These are phyloP conservation scores for Mariannaea sp. DNA, from an alignment of 2,329 filamentous ascomycete genomes.

Conservation along the genomic window DNA sequence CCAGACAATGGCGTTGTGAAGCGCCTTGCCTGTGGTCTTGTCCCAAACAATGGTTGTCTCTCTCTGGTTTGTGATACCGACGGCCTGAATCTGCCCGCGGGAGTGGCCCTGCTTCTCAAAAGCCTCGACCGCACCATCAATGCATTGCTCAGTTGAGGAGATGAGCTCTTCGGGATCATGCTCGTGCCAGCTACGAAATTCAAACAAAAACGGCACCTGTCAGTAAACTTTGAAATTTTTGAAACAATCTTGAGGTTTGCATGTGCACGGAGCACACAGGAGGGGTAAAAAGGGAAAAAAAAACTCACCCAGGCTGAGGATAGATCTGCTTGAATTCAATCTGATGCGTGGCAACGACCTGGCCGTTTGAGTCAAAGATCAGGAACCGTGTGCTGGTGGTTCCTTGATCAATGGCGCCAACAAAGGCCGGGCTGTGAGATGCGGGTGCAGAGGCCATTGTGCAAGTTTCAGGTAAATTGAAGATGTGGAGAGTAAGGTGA, in stretches of 20 bases:
- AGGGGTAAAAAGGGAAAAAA: not conserved
- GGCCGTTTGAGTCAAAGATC: constrained; percentile 73
- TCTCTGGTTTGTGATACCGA: constrained; percentile 84
- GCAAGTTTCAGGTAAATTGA: constrained; percentile 27
- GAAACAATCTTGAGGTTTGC: too few species aligned
- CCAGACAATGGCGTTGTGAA: constrained; percentile 85
- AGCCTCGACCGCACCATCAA: constrained; percentile 71
- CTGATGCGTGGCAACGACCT: constrained; percentile 74
- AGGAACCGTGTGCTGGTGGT: constrained; percentile 80
- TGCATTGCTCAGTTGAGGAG: constrained; percentile 73
- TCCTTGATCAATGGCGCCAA: constrained; percentile 80
- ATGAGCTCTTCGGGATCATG: constrained; percentile 79
- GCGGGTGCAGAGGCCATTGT: constrained; percentile 42
- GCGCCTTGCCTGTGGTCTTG: constrained; percentile 72
- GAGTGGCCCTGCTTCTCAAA: constrained; percentile 72
- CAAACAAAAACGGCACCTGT: not conserved
- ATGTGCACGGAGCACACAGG: too few species aligned
- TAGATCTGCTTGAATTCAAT: constrained; percentile 77
- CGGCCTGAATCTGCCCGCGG: constrained; percentile 69
- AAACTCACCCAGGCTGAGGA: constrained; percentile 71
- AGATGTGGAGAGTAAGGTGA: too few species aligned
- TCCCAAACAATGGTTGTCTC: constrained; percentile 85
- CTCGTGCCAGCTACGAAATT: constrained; percentile 72
- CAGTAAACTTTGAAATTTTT: not conserved
- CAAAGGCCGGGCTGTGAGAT: constrained; percentile 51